phyloP scores from a whole-genome alignment of 768 basidiomycete species.

The Lactifluus subvellereus region DNA sequence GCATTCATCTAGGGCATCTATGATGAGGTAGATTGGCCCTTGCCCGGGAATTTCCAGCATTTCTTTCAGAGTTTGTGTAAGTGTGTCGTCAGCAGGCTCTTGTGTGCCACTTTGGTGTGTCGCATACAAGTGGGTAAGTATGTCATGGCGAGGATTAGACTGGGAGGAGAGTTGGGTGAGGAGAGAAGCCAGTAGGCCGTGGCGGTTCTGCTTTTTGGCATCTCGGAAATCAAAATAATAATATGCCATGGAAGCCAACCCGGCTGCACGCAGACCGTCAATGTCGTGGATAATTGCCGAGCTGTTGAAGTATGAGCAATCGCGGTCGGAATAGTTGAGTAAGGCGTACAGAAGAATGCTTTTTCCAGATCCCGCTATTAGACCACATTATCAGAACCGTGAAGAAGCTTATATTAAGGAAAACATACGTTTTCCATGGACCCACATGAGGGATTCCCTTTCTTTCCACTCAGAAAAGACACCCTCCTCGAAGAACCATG shows the following conservation, averaged over 20 bases:
- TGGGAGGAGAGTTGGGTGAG: neutral
- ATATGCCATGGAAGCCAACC: neutral
- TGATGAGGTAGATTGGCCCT: neutral
- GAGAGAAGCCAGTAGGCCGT: conserved; percentile 1
- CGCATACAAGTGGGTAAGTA: neutral
- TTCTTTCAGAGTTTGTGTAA: neutral
- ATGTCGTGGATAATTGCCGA: neutral
- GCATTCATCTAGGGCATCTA: conserved; percentile 13
- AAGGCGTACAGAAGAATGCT: conserved; percentile 1
- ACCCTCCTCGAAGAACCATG: neutral
- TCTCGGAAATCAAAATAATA: neutral
- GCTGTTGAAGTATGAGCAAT: neutral
- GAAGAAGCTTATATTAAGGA: too few species aligned
- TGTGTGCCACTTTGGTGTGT: neutral
- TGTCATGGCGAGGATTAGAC: neutral
- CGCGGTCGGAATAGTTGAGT: neutral
- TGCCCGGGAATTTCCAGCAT: neutral
- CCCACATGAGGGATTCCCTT: conserved; percentile 1
- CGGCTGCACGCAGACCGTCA: neutral
- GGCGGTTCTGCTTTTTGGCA: neutral
- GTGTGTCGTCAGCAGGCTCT: neutral
- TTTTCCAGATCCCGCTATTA: conserved; percentile 6
- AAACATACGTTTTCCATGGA: conserved; percentile 13
- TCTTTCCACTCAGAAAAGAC: neutral
- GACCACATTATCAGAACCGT: neutral